phyloP scores from a whole-genome alignment of 1,284 basidiomycete species.

The Chalciporus sp. region DNA sequence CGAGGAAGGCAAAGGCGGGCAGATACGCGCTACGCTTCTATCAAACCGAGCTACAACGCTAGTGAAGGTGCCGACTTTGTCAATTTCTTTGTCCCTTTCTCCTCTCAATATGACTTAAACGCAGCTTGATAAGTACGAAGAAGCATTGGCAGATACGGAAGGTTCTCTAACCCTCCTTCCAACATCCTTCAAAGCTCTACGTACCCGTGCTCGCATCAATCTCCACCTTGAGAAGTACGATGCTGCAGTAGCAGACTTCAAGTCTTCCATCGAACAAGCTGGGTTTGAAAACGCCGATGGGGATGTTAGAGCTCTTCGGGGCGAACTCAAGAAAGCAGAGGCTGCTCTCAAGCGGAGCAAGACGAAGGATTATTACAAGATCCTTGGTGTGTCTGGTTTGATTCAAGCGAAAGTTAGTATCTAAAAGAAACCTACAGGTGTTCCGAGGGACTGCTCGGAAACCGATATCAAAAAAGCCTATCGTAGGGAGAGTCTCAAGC shows the following conservation, averaged over 20 bases:
- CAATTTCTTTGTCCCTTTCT: neutral
- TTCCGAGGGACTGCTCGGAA: conserved; percentile 62
- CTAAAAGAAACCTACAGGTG: conserved; percentile 45
- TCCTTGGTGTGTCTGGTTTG: conserved; percentile 45
- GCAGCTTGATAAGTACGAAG: conserved; percentile 64
- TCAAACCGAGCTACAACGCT: conserved; percentile 86
- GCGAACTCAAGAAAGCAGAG: conserved; percentile 79
- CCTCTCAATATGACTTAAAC: conserved; percentile 12
- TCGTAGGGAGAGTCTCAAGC: conserved; percentile 73
- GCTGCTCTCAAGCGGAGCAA: conserved; percentile 79
- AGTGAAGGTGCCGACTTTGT: conserved; percentile 55
- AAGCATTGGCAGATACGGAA: conserved; percentile 74
- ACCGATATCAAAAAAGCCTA: conserved; percentile 82
- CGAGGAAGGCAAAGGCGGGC: conserved; percentile 73
- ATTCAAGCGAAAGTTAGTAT: neutral
- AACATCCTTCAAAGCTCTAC: conserved; percentile 80
- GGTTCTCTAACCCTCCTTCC: conserved; percentile 66
- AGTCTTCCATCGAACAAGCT: conserved; percentile 72
- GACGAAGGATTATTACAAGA: conserved; percentile 85
- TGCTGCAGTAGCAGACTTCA: conserved; percentile 75
- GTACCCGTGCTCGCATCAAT: conserved; percentile 81
- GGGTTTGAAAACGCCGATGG: conserved; percentile 57
- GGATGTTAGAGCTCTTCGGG: conserved; percentile 63
- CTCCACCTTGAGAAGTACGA: conserved; percentile 79
- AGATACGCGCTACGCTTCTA: conserved; percentile 76